Percentiles rank a stretch among this genome's conserved stretches.
phyloP scores from a whole-genome alignment of 768 basidiomycete genomes.

The Calvatia gigantea region DNA sequence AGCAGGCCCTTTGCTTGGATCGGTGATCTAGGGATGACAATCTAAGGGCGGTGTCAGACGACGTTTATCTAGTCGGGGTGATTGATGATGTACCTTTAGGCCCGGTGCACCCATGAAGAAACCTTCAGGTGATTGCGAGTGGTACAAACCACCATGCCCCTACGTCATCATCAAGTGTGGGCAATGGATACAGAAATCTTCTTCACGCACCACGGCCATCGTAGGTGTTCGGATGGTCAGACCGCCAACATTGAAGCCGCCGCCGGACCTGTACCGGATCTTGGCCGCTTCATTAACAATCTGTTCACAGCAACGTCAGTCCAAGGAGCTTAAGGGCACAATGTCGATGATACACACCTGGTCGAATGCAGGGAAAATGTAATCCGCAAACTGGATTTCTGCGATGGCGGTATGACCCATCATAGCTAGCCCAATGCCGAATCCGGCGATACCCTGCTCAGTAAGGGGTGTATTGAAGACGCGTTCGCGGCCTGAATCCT shows the following conservation, averaged over 20 bases:
- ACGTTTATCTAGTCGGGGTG: neutral
- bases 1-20: constrained; percentile 95
- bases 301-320: constrained; percentile 32
- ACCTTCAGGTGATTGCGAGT: constrained; percentile 93
- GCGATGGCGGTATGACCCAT: constrained; percentile 96
- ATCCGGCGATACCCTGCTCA: constrained; percentile 93
- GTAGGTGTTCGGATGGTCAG: constrained; percentile 83
- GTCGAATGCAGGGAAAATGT: constrained; percentile 94
- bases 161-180: too few relatives aligned
- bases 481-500: constrained; percentile 68
- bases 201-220: constrained; percentile 76
- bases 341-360: constrained; percentile 47
- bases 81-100: constrained; percentile 56
- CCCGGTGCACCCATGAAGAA: constrained; percentile 92
- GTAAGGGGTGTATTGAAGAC: constrained; percentile 95
- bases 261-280: constrained; percentile 85
- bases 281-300: constrained; percentile 96
- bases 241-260: constrained; percentile 76
- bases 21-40: constrained; percentile 93
- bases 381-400: constrained; percentile 89
- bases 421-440: constrained; percentile 85
- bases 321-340: constrained; percentile 1
- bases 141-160: constrained; percentile 89
- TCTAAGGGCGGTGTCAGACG: constrained; percentile 27
- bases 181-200: constrained; percentile 16